These are phyloP conservation scores for Leccinum solheimii DNA, from an alignment of 1,284 basidiomycete genomes.

Conservation along the genomic window DNA sequence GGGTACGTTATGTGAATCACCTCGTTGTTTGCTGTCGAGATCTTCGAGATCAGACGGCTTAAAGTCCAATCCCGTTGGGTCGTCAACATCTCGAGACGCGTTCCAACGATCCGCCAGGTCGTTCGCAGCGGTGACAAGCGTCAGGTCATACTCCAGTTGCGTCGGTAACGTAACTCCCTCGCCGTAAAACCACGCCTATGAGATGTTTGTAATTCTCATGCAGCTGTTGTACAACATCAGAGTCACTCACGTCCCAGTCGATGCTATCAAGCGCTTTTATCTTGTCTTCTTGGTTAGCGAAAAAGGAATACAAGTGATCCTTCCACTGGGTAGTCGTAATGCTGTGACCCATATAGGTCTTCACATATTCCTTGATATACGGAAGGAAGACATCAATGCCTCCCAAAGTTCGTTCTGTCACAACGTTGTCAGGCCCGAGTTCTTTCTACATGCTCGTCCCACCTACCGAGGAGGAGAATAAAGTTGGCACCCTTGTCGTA, in stretches of 20 bases:
- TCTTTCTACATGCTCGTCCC: neutral
- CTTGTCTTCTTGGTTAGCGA: conserved; percentile 62
- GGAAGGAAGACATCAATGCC: conserved; percentile 84
- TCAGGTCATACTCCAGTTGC: conserved; percentile 81
- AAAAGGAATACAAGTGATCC: conserved; percentile 83
- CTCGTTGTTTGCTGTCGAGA: conserved; percentile 69
- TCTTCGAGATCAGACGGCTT: conserved; percentile 51
- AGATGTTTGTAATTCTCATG: neutral
- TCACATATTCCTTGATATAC: conserved; percentile 81
- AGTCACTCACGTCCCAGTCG: conserved; percentile 72
- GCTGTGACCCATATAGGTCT: conserved; percentile 78
- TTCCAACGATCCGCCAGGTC: conserved; percentile 81
- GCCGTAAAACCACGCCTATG: conserved; percentile 84
- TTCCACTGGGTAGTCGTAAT: conserved; percentile 92
- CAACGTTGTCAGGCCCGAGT: neutral
- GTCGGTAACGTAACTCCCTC: conserved; percentile 79
- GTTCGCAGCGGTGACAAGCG: conserved; percentile 73
- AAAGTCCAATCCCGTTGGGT: conserved; percentile 53
- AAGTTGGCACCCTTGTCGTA: conserved; percentile 35
- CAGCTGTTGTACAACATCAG: neutral
- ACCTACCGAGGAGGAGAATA: conserved; percentile 55
- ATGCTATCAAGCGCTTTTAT: conserved; percentile 71
- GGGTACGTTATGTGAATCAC: conserved; percentile 34
- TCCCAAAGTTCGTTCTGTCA: conserved; percentile 76
- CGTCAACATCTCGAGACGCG: conserved; percentile 51